Conservation (phyloP, 148 eudicot genomes). For the Rhododendron henanense region DNA sequence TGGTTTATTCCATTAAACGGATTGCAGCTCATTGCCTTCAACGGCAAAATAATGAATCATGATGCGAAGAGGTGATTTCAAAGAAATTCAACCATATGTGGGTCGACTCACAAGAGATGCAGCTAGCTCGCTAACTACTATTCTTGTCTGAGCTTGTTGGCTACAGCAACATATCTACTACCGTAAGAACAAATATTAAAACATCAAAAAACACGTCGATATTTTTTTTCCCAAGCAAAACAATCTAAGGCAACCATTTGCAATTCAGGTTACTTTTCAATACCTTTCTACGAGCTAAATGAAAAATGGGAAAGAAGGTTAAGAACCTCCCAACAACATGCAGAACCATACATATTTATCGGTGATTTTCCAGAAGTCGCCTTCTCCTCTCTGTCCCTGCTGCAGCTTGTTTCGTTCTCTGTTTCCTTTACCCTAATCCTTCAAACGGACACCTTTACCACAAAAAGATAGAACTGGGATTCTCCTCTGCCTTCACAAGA, state of each 20-base stretch:
- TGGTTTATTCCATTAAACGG: background rate
- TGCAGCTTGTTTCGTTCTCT: background rate
- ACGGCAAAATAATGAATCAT: background rate
- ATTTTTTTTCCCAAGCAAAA: background rate
- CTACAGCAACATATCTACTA: background rate
- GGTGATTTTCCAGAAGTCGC: background rate
- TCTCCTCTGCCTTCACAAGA: background rate
- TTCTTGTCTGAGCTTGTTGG: background rate
- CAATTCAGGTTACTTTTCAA: background rate
- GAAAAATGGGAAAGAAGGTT: background rate
- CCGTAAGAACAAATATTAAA: background rate
- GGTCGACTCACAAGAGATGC: background rate
- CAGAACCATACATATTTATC: background rate
- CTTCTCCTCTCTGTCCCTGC: background rate
- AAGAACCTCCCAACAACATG: background rate
- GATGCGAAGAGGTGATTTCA: background rate
- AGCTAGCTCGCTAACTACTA: background rate
- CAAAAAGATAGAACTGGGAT: background rate
- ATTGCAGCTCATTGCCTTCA: background rate
- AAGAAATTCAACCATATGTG: background rate
- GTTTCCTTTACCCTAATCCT: background rate
- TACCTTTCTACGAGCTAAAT: background rate
- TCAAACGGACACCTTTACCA: background rate
- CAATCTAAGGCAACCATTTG: background rate
- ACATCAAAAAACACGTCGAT: background rate